Percentiles rank a stretch among this genome's conserved stretches.
These are phyloP conservation scores for Lizanozyma gosingica DNA, from an alignment of 1,139 yeast species.

Conservation along the genomic window DNA sequence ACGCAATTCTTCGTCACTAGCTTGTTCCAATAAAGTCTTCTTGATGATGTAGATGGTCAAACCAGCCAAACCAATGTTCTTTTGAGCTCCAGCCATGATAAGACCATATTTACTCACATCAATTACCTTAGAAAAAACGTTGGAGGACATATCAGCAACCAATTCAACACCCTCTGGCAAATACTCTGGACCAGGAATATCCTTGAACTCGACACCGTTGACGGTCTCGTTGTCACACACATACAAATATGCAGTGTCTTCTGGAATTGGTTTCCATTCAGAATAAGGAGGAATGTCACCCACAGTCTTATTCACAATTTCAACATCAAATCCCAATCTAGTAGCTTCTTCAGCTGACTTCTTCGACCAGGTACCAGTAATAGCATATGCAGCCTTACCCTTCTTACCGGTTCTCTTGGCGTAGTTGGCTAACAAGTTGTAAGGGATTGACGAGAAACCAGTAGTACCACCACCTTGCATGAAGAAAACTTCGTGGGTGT, in stretches of 20 bases:
- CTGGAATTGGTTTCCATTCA: slow-evolving; percentile 44
- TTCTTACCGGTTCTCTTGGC: slow-evolving; percentile 59
- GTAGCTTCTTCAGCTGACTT: slow-evolving; percentile 81
- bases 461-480: slow-evolving; percentile 98
- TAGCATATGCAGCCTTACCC: slow-evolving; percentile 80
- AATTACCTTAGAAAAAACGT: slow-evolving; percentile 70
- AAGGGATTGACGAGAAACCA: slow-evolving; percentile 82
- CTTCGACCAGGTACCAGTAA: slow-evolving; percentile 91
- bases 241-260: slow-evolving; percentile 73
- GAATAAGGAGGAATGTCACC: slow-evolving; percentile 61
- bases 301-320: slow-evolving; percentile 54
- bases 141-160: slow-evolving; percentile 93
- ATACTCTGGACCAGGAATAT: slow-evolving; percentile 32
- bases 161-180: slow-evolving; percentile 64
- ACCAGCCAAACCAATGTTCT: slow-evolving; percentile 95
- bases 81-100: slow-evolving; percentile 93
- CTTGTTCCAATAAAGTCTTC: slow-evolving; percentile 63
- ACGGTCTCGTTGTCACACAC: slow-evolving; percentile 96
- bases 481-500: slow-evolving; percentile 87
- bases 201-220: slow-evolving; percentile 79
- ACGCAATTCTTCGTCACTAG: slow-evolving; percentile 53
- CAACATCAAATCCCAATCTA: slow-evolving; percentile 72
- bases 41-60: slow-evolving; percentile 84
- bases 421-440: slow-evolving; percentile 71
- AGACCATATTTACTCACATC: slow-evolving; percentile 83